Evolutionary conservation across 164 flowering plant species (phyloP).

Genomic region (Umbellularia californica): DNA sequence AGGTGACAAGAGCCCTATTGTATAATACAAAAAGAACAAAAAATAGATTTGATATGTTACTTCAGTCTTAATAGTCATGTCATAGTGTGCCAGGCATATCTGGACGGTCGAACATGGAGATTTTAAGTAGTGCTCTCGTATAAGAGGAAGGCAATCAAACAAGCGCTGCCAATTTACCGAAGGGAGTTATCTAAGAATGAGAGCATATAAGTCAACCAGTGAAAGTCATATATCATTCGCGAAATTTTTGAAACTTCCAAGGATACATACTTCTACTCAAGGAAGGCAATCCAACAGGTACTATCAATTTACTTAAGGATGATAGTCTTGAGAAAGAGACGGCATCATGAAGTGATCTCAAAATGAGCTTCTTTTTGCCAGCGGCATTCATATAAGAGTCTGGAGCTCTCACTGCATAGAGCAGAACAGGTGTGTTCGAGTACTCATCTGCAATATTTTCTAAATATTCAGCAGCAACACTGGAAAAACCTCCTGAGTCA

Average conservation of each 20-base stretch:
- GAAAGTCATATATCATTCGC: neutral
- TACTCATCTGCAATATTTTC: constrained; percentile 90
- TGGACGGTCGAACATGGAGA: no score
- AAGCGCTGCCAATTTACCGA: neutral
- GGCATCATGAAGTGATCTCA: constrained; percentile 72
- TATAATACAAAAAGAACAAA: no score
- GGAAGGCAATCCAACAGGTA: constrained; percentile 78
- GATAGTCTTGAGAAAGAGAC: constrained; percentile 76
- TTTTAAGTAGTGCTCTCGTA: neutral
- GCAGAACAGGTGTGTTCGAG: constrained; percentile 70
- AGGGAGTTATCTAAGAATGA: neutral
- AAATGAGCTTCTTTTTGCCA: constrained; percentile 36
- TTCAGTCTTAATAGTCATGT: no score
- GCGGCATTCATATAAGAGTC: constrained; percentile 22
- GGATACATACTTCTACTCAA: constrained; percentile 56
- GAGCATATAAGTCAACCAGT: neutral
- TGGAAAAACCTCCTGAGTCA: constrained; percentile 89
- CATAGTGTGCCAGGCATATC: no score
- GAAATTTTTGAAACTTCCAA: neutral
- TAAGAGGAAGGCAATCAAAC: neutral
- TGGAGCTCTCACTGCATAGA: constrained; percentile 61
- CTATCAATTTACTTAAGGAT: constrained; percentile 61
- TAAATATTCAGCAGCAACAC: constrained; percentile 74
- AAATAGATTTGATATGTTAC: no score
- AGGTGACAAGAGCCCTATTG: no score